Conservation (phyloP, 352 stramenopile species). For the Bremia lactucae region DNA sequence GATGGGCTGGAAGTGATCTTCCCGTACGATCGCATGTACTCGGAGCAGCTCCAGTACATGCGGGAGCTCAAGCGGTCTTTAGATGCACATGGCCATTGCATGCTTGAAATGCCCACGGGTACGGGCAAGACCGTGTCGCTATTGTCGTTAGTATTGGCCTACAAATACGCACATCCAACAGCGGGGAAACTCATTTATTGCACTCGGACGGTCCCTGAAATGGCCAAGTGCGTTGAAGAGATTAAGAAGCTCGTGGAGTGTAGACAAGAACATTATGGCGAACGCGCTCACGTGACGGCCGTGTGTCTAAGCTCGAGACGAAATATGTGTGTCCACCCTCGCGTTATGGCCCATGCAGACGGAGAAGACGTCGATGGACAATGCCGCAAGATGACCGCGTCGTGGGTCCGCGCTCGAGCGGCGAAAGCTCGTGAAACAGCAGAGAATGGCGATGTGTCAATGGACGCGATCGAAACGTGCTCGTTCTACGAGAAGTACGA, state of each 20-base stretch:
- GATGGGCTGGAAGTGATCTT: constrained; percentile 98
- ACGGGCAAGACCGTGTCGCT: constrained; percentile 98
- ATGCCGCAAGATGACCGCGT: constrained; percentile 95
- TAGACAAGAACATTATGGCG: constrained; percentile 50
- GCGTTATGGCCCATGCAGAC: constrained; percentile 92
- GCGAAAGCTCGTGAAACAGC: constrained; percentile 7
- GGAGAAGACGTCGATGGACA: constrained; percentile 94
- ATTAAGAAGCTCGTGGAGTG: constrained; percentile 91
- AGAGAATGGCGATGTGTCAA: constrained; percentile 3
- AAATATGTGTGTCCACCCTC: constrained; percentile 98
- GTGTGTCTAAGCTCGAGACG: constrained; percentile 88
- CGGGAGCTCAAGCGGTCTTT: constrained; percentile 95
- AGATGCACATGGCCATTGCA: constrained; percentile 93
- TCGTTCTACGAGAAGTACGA: constrained; percentile 89
- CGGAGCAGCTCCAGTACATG: constrained; percentile 99
- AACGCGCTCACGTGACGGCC: constrained; percentile 57
- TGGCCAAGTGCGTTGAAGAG: constrained; percentile 97
- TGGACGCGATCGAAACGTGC: constrained; percentile 60
- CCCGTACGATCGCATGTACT: constrained; percentile 95
- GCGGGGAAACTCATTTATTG: constrained; percentile 98
- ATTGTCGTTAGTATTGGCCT: constrained; percentile 92
- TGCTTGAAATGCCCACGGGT: constrained; percentile 98
- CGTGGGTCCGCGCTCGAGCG: constrained; percentile 90
- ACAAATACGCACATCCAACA: constrained; percentile 90
- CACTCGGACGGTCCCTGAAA: constrained; percentile 98